A percentile compares a stretch with the other conserved stretches of the same genome.
Evolutionary conservation across 1,284 basidiomycete species (phyloP).

Genomic region (Leccinum griseonigrum): DNA sequence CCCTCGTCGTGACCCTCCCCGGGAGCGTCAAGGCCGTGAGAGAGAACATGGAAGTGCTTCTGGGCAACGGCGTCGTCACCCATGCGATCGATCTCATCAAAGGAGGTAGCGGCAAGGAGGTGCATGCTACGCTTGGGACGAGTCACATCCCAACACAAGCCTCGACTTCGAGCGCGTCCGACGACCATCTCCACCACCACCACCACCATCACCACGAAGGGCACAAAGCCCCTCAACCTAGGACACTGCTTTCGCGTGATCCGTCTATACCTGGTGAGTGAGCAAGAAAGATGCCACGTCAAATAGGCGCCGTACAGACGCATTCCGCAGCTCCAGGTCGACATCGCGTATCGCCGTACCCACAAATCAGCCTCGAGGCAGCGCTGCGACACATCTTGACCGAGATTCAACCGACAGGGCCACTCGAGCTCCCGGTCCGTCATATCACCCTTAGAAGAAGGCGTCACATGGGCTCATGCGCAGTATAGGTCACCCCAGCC

Average conservation of each 20-base stretch:
- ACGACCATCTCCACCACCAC: constrained; percentile 37
- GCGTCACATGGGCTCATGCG: not conserved
- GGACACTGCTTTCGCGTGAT: constrained; percentile 63
- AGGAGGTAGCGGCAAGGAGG: constrained; percentile 62
- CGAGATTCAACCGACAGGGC: constrained; percentile 45
- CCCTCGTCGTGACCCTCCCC: constrained; percentile 77
- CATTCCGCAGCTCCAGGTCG: constrained; percentile 53
- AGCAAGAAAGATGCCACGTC: not conserved
- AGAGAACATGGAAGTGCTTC: constrained; percentile 69
- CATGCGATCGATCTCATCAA: constrained; percentile 77
- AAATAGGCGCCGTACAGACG: not conserved
- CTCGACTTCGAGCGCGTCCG: constrained; percentile 13
- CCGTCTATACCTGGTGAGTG: constrained; percentile 60
- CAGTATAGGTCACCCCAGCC: constrained; percentile 47
- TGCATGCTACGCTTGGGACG: constrained; percentile 49
- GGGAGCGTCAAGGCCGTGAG: constrained; percentile 83
- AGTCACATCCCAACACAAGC: constrained; percentile 15
- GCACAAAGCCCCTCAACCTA: constrained; percentile 48
- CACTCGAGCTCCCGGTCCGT: constrained; percentile 40
- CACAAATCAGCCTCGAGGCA: constrained; percentile 63
- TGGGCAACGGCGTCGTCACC: constrained; percentile 52
- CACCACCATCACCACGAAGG: constrained; percentile 43
- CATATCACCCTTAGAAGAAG: not conserved
- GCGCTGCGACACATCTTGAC: constrained; percentile 59
- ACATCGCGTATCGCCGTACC: constrained; percentile 75